Evolutionary conservation across 2,329 filamentous ascomycete species (phyloP), one percentile per base, ranked within the genome.

Genomic region (Aspergillus caelatus): DNA sequence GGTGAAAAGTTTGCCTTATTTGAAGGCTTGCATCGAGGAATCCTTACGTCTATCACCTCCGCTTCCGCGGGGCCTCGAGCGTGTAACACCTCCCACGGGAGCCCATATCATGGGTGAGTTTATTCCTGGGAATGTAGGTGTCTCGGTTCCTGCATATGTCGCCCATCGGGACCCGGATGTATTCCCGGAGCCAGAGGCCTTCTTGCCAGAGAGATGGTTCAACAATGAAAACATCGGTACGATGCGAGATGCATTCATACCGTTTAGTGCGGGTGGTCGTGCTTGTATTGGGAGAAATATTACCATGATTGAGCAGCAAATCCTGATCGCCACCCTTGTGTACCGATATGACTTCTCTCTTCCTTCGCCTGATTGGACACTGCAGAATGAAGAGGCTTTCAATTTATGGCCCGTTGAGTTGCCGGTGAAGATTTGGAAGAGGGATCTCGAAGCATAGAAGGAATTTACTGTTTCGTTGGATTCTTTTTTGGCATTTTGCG

Each of bases 231-330:
- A 21, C 1, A 36, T 23, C 2, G 28, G 19, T 21, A 19, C 39
- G n/a, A 48, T 56, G 41, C 19, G 21, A 28, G 52, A 55, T 19
- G 30, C 62, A 43, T 55, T 59, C 23, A 43, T 63, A 8, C 68
- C 69, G n/a, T 71, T 71, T 58, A 63, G 60, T 14, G 57, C 59
- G n/a, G 68, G 68, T 9, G 39, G 61, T 1, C 55, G 68, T 32
- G 64, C 62, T 19, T 71, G 68, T 36, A 59, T 70, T 32, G 68
- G 70, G n/a, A 63, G 66, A 19, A 68, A 67, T 48, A 55, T 71
- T 23, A 61, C 70, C 4, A 68, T 67, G 46, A 64, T 68, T 41
- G 67, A 69, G 52, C 57, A 67, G 45, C 67, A 68, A 45, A 62
- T 67, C 46, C 32, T 70, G 34, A 57, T 68, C 16, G 60, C 60